A percentile compares a stretch with the other conserved stretches of the same genome.
phyloP scores from a whole-genome alignment of 345 rosid species.

The Rubroshorea leprosula region DNA sequence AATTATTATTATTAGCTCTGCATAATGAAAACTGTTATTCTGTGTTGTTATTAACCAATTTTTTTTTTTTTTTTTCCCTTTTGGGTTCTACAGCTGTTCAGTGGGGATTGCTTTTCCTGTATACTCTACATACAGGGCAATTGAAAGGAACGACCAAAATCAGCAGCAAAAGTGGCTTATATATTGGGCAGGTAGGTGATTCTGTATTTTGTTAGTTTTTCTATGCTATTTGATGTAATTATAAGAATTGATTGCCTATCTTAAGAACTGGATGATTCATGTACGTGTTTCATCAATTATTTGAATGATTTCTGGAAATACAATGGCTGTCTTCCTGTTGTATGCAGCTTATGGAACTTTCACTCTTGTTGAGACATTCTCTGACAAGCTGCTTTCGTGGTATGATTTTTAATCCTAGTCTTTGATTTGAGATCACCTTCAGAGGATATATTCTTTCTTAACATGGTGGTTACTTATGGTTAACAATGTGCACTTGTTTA shows the following conservation, averaged over 20 bases:
- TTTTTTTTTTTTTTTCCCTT: background rate
- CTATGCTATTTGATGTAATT: too few relatives aligned
- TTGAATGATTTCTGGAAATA: constrained; percentile 4
- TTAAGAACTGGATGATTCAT: too few relatives aligned
- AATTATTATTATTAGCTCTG: too few relatives aligned
- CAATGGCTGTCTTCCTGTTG: background rate
- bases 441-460: background rate
- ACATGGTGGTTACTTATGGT: background rate
- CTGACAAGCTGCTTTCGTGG: constrained; percentile 46
- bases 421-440: background rate
- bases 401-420: constrained; percentile 15
- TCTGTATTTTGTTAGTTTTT: too few relatives aligned
- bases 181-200: constrained; percentile 45
- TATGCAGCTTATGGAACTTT: constrained; percentile 50
- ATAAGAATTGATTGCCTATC: too few relatives aligned
- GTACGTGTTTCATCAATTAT: background rate
- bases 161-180: constrained; percentile 35
- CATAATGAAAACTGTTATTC: background rate
- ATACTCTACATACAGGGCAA: constrained; percentile 44
- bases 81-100: constrained; percentile 31
- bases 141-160: constrained; percentile 29
- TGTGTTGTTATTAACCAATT: background rate
- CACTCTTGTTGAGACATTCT: constrained; percentile 33
- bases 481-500: too few relatives aligned
- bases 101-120: constrained; percentile 39